These are phyloP conservation scores for Scytalidium lignicola DNA, from an alignment of 2,329 filamentous ascomycete species.

Conservation along the genomic window DNA sequence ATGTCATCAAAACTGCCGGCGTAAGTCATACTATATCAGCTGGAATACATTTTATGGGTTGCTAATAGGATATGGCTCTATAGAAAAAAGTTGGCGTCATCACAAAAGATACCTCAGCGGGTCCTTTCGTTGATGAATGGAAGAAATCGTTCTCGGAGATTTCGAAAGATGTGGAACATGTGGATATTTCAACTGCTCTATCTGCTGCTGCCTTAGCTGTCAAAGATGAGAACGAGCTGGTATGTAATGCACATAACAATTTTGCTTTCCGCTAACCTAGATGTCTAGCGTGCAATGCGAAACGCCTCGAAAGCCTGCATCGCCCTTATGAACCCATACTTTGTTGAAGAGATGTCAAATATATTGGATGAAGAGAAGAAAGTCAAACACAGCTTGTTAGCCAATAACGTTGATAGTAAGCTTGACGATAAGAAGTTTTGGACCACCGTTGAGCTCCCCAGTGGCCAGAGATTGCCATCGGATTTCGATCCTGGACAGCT, in stretches of 20 bases:
- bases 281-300: conserved; percentile 70
- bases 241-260: conserved; percentile 28
- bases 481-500: conserved; percentile 86
- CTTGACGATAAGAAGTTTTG: conserved; percentile 94
- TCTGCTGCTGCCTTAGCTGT: conserved; percentile 81
- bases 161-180: conserved; percentile 80
- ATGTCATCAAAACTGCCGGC: conserved; percentile 81
- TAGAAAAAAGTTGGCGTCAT: conserved; percentile 88
- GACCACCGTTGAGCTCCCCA: conserved; percentile 67
- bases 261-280: conserved; percentile 9
- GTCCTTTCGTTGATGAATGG: conserved; percentile 95
- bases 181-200: conserved; percentile 77
- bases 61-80: conserved; percentile 9
- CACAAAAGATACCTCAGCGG: conserved; percentile 75
- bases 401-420: conserved; percentile 85
- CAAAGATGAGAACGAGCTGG: conserved; percentile 91
- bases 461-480: conserved; percentile 69
- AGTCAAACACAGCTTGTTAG: conserved; percentile 80
- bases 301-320: conserved; percentile 92
- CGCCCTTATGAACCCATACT: conserved; percentile 91
- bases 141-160: conserved; percentile 74
- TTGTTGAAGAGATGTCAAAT: conserved; percentile 96
- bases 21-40: conserved; percentile 45
- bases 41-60: too few relatives aligned
- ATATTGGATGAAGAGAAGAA: conserved; percentile 96